Percentiles rank a stretch among this genome's conserved stretches.
Evolutionary conservation across 2,329 filamentous ascomycete genomes (phyloP).

Genomic region (Trichophyton schoenleinii): DNA sequence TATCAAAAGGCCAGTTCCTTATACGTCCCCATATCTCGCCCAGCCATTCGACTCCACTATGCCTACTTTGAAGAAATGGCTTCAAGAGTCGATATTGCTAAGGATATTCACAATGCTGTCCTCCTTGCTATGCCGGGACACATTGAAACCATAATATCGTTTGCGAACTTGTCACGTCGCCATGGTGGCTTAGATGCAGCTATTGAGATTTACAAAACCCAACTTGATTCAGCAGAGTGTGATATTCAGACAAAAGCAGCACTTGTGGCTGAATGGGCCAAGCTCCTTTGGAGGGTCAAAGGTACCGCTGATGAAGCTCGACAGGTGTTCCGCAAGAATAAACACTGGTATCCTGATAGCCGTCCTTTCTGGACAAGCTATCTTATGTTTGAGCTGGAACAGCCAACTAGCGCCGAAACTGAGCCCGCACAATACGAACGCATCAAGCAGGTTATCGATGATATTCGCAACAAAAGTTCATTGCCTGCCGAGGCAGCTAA

Average conservation of each 20-base stretch:
- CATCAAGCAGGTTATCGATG: conserved; percentile 68
- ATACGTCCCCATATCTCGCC: conserved; percentile 75
- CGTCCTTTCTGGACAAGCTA: conserved; percentile 82
- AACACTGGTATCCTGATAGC: conserved; percentile 74
- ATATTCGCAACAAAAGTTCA: conserved; percentile 59
- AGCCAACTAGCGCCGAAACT: conserved; percentile 54
- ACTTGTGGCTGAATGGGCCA: conserved; percentile 78
- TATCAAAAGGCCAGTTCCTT: conserved; percentile 76
- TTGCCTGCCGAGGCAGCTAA: conserved; percentile 56
- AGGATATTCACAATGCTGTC: conserved; percentile 73
- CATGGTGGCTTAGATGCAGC: conserved; percentile 74
- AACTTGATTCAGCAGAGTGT: conserved; percentile 60
- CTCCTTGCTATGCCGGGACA: conserved; percentile 65
- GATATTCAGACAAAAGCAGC: conserved; percentile 74
- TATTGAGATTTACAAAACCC: conserved; percentile 66
- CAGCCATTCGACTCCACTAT: conserved; percentile 75
- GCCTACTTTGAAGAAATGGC: conserved; percentile 88
- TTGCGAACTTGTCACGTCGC: conserved; percentile 75
- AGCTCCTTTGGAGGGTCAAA: conserved; percentile 76
- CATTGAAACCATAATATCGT: conserved; percentile 74
- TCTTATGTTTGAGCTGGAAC: conserved; percentile 76
- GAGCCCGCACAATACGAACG: conserved; percentile 56
- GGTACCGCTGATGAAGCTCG: conserved; percentile 69
- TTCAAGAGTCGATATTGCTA: conserved; percentile 62
- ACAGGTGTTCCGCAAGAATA: conserved; percentile 67